Base-by-base conservation (phyloP, 768 basidiomycete genomes). In the Calocybe indica region DNA sequence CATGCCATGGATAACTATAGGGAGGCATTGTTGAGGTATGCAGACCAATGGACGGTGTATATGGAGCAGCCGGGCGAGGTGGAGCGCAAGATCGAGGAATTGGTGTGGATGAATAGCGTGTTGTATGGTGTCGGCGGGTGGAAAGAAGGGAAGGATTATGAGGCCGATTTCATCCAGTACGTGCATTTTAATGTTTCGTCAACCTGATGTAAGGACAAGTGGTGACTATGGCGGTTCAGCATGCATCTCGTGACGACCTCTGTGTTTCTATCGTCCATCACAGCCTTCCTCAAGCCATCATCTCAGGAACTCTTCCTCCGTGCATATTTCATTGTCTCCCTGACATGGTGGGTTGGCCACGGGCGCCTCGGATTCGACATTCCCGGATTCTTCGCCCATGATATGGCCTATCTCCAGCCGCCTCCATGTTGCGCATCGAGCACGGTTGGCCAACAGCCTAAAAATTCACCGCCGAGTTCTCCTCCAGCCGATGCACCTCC, bases 181-280 rank as follows among this genome's bases (percentile, higher is more conserved):
- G 61, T 55, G 10, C 37, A 30, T 2, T 11, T 11, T 5, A 11
- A 12, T 34, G 39, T 5, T 13, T 6, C 12, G 15, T 5, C 29
- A 10, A 29, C n/a, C 12, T 36, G 38, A 8, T 12, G 40, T 2
- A 4, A 3, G 36, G 36, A 11, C 14, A 14, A 37, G 9, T 37
- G 15, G 41, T 4, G 37, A 44, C 37, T 38, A 12, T 28, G 40
- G 40, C 11, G 29, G 28, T 13, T 37, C 5, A 87, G 84, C 7
- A 80, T 85, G 69, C 87, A 80, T 53, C 63, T 83, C 2, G 74
- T 85, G 39, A 88, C 84, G 0, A 84, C 83, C 2, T 73, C 78
- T 1, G 57, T 84, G 13, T 85, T 87, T 68, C 58, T 85, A 12
- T 69, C 78, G 0, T 74, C 82, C 1, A 51, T 79, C 43, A 53